Evolutionary conservation across 2,329 filamentous ascomycete species (phyloP).

Genomic region (Pseudocercospora crystallina): DNA sequence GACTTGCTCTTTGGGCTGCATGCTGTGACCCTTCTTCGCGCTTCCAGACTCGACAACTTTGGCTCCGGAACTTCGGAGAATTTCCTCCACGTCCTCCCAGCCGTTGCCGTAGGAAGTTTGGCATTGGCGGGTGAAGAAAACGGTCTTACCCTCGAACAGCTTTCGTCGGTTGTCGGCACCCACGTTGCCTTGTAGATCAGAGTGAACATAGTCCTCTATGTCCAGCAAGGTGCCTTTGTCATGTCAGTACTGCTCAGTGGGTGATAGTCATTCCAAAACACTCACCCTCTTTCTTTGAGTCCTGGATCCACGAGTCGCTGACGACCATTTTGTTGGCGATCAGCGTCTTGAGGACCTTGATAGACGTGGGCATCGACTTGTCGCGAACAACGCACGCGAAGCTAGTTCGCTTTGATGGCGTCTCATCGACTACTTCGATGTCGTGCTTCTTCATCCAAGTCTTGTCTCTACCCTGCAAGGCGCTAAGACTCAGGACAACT

Average conservation of each 20-base stretch:
- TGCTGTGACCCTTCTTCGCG: conserved; percentile 24
- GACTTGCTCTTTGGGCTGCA: conserved; percentile 22
- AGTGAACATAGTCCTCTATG: conserved; percentile 8
- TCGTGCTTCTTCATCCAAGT: conserved; percentile 38
- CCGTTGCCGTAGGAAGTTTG: conserved; percentile 37
- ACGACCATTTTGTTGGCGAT: conserved; percentile 47
- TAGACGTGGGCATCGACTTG: conserved; percentile 42
- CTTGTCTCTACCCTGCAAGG: conserved; percentile 16
- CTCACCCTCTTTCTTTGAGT: conserved; percentile 37
- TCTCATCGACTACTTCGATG: conserved; percentile 31
- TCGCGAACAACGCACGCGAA: conserved; percentile 40
- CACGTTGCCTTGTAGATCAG: conserved; percentile 26
- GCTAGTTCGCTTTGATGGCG: conserved; percentile 34
- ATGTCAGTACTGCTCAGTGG: not conserved
- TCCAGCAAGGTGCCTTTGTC: not conserved
- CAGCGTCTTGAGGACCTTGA: conserved; percentile 48
- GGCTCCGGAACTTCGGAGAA: conserved; percentile 42
- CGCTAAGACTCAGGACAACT: conserved; percentile 22
- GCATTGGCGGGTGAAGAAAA: conserved; percentile 48
- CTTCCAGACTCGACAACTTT: conserved; percentile 27
- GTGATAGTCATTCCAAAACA: conserved; percentile 13
- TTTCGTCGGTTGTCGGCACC: conserved; percentile 38
- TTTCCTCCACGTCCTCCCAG: conserved; percentile 41
- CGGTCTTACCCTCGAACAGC: conserved; percentile 50
- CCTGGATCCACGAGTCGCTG: conserved; percentile 47